phyloP scores from a whole-genome alignment of 768 basidiomycete species.

The Leccinum arenicola region DNA sequence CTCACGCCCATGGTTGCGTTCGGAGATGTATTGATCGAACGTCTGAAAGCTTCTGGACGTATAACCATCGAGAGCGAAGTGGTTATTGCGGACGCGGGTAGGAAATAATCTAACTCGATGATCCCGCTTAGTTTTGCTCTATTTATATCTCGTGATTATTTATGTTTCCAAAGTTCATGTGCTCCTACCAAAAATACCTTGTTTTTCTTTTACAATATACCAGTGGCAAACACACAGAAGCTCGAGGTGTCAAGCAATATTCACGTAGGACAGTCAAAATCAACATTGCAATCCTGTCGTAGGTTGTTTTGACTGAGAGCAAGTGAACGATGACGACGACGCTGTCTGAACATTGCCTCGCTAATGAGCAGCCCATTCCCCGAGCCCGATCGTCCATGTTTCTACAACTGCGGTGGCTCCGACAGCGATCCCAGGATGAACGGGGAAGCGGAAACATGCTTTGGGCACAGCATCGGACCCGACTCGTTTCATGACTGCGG shows the following conservation, averaged over 20 bases:
- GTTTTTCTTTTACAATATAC: too few species aligned
- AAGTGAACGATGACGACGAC: not conserved
- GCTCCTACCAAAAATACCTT: not conserved
- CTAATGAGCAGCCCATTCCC: not conserved
- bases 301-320: not conserved
- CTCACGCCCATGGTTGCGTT: constrained; percentile 83
- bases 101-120: constrained; percentile 5
- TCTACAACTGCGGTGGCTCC: constrained; percentile 5
- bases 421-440: constrained; percentile 6
- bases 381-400: constrained; percentile 3
- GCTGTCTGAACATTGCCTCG: constrained; percentile 4
- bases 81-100: constrained; percentile 8
- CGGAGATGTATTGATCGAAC: constrained; percentile 69
- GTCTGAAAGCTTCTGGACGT: constrained; percentile 56
- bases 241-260: not conserved
- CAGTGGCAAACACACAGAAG: not conserved
- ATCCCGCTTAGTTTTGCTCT: not conserved
- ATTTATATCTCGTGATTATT: not conserved
- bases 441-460: constrained; percentile 7
- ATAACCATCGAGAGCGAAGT: constrained; percentile 58
- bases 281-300: not conserved
- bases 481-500: constrained; percentile 14
- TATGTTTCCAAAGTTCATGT: not conserved
- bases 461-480: constrained; percentile 10
- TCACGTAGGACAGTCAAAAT: not conserved